Evolutionary conservation across 225 moss, liverwort and hornwort species (phyloP), one percentile per base, ranked within the genome.

Genomic region (Pseudisothecium myosuroides): DNA sequence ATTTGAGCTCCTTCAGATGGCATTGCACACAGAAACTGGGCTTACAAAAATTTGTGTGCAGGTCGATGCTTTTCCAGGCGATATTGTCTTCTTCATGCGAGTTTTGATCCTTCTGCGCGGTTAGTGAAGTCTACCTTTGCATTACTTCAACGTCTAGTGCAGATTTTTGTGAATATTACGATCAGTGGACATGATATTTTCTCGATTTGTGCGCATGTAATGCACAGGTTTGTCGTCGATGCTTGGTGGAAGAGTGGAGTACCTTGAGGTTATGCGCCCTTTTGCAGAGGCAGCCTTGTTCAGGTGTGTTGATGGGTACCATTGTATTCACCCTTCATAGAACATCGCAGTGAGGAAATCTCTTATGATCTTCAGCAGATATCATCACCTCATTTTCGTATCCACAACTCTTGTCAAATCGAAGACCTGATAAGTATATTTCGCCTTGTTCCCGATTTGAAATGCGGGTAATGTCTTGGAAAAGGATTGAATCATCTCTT

Each of bases 41-140:
- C 87, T 90, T 22, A 84, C 62, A 83, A 22, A 81, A 50, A 49
- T 89, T 75, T 29, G 17, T 88, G 41, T 89, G 91, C 95, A 98
- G 98, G 98, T 98, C 65, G 95, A 96, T 95, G 98, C 95, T 75
- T 98, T 97, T 88, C 98, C 98, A 87, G 98, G 98, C 50, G 98
- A 98, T 87, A 95, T 95, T 75, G 97, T 98, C 83, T 98, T 98
- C 93, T 98, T 98, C 89, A 97, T 98, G 98, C 95, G 98, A 81
- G 98, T 98, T 72, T 82, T 98, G 91, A 97, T 97, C 92, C 95
- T 98, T 89, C 91, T 98, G 54, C 94, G 98, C 74, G 98, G 98
- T 98, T 88, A 89, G 96, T 92, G 81, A 52, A 15, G 49, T 74
- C 49, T 78, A 50, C n/a, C 29, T 43, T 87, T 89, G 78, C 61